A percentile compares a stretch with the other conserved stretches of the same genome.
Evolutionary conservation across 257 asterid species (phyloP).

Genomic region (Ballota nigra): DNA sequence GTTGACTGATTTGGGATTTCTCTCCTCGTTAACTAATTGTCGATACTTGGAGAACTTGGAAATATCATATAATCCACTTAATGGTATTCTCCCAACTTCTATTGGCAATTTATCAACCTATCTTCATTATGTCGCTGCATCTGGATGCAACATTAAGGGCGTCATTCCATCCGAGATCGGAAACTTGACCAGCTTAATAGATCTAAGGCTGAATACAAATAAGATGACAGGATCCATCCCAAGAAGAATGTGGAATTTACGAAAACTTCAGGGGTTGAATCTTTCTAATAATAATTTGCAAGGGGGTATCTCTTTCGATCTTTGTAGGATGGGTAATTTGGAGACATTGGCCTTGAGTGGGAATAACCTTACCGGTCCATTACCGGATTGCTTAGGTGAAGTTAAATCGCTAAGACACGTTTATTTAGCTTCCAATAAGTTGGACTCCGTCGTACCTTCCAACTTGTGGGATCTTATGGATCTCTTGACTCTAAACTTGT

Average conservation of each 20-base stretch:
- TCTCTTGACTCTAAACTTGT: constrained; percentile 22
- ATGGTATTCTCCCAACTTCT: not conserved
- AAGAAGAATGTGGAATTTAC: not conserved
- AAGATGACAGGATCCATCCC: not conserved
- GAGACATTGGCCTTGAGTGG: not conserved
- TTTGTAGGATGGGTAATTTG: constrained; percentile 25
- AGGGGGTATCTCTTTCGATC: constrained; percentile 2
- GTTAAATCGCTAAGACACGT: constrained; percentile 2
- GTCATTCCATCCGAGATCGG: constrained; percentile 31
- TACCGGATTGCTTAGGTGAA: constrained; percentile 37
- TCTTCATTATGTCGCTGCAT: not conserved
- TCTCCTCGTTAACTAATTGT: no score
- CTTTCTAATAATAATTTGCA: constrained; percentile 10
- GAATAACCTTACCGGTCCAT: constrained; percentile 22
- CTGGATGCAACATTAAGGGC: constrained; percentile 17
- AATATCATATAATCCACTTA: not conserved
- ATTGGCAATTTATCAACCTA: constrained; percentile 34
- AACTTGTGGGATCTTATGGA: constrained; percentile 22
- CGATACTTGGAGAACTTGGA: no score
- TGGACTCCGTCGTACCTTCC: constrained; percentile 21
- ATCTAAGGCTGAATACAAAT: not conserved
- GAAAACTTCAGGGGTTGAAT: not conserved
- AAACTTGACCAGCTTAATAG: not conserved
- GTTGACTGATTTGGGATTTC: no score
- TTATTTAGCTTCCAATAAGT: constrained; percentile 8